Percentiles rank a stretch among this genome's conserved stretches.
Evolutionary conservation across 768 basidiomycete genomes (phyloP).

Genomic region (Panaeolus cyanescens): DNA sequence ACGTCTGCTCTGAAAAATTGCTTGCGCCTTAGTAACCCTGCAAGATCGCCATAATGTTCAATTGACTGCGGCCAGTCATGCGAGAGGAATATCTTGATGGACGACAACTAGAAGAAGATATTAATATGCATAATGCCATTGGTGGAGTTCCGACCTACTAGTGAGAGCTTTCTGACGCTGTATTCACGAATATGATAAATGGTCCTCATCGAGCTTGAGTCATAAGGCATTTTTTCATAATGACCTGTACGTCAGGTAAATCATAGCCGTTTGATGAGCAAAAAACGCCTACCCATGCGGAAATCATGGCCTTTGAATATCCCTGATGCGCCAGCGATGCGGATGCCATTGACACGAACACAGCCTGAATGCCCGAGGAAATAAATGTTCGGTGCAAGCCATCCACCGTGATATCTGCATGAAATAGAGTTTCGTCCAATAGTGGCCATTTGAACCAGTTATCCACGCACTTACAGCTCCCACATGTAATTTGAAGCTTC

Average conservation of each 20-base stretch:
- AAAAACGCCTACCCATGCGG: constrained; percentile 47
- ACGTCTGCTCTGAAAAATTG: constrained; percentile 78
- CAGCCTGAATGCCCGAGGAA: constrained; percentile 93
- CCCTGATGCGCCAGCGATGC: constrained; percentile 90
- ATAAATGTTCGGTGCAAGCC: constrained; percentile 96
- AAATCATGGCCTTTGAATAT: constrained; percentile 87
- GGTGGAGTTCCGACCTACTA: constrained; percentile 41
- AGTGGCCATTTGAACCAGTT: constrained; percentile 6
- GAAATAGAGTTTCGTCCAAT: not conserved
- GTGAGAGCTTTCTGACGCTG: constrained; percentile 75
- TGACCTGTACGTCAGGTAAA: constrained; percentile 50
- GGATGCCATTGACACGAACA: constrained; percentile 82
- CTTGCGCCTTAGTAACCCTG: constrained; percentile 69
- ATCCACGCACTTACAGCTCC: constrained; percentile 69
- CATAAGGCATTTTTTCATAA: constrained; percentile 83
- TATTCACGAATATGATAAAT: constrained; percentile 92
- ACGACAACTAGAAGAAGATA: constrained; percentile 46
- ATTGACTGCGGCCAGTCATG: constrained; percentile 96
- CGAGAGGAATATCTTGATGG: constrained; percentile 81
- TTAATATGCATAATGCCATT: constrained; percentile 13
- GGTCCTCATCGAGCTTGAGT: constrained; percentile 68
- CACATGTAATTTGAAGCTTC: constrained; percentile 97
- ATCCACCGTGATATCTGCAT: constrained; percentile 89
- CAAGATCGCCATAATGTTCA: constrained; percentile 76
- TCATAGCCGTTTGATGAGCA: not conserved